Evolutionary conservation across 176 grass and related monocot species (phyloP).

Genomic region (Cenchrus fungigraminus): DNA sequence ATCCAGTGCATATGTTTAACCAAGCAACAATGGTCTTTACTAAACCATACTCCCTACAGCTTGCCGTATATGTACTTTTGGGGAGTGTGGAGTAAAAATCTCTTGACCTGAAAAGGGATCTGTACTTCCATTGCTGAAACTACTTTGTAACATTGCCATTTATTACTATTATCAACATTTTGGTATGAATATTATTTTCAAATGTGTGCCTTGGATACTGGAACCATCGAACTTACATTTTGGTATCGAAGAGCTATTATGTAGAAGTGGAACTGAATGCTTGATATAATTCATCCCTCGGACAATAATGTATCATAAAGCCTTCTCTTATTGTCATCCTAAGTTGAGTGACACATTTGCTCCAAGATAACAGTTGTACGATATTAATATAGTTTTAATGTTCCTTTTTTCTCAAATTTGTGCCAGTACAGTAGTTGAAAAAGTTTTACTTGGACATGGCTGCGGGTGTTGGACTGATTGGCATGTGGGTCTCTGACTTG

Average conservation of each 20-base stretch:
- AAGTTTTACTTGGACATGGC: background rate
- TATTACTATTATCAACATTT: background rate
- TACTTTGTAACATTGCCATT: background rate
- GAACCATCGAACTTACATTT: slow-evolving; percentile 10
- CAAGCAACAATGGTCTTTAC: background rate
- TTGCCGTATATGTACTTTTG: slow-evolving; percentile 13
- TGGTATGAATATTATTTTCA: background rate
- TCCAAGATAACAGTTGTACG: slow-evolving; percentile 6
- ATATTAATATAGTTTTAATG: background rate
- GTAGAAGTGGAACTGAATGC: background rate
- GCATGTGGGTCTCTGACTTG: background rate
- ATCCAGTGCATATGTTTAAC: background rate
- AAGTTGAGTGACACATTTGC: slow-evolving; percentile 5
- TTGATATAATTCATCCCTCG: background rate
- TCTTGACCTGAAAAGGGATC: background rate
- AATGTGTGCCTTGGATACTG: background rate
- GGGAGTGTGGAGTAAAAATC: background rate
- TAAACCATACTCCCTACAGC: background rate
- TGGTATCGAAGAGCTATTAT: slow-evolving; percentile 2
- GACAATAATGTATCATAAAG: background rate
- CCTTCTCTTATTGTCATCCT: slow-evolving; percentile 20
- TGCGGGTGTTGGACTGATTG: background rate
- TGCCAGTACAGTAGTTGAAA: background rate
- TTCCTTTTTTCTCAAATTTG: background rate
- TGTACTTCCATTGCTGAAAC: background rate